phyloP scores from a whole-genome alignment of 352 stramenopile species.

The Pythium rishiriense region DNA sequence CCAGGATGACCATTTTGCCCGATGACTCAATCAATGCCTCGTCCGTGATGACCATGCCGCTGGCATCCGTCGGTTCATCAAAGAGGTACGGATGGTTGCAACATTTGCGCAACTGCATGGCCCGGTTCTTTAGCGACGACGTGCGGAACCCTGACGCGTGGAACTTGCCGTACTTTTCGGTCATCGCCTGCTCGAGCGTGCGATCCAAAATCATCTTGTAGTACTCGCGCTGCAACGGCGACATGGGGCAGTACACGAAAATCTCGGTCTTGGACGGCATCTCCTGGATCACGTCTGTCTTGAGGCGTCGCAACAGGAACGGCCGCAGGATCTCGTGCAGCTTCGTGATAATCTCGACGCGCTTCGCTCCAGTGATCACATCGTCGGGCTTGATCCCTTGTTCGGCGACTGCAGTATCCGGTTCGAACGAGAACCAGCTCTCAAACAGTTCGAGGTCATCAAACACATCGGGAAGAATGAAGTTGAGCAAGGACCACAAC shows the following conservation, averaged over 20 bases:
- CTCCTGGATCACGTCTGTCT: slow-evolving; percentile 91
- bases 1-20: slow-evolving; percentile 98
- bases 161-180: slow-evolving; percentile 74
- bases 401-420: slow-evolving; percentile 61
- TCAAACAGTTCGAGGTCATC: slow-evolving; percentile 98
- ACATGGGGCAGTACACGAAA: slow-evolving; percentile 97
- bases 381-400: slow-evolving; percentile 70
- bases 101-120: slow-evolving; percentile 85
- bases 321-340: slow-evolving; percentile 97
- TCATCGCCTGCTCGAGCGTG: slow-evolving; percentile 86
- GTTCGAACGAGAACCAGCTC: slow-evolving; percentile 98
- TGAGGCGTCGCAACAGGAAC: slow-evolving; percentile 96
- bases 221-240: slow-evolving; percentile 93
- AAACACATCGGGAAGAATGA: slow-evolving; percentile 98
- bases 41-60: slow-evolving; percentile 65
- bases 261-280: slow-evolving; percentile 98
- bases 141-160: slow-evolving; percentile 52
- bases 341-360: slow-evolving; percentile 94
- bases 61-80: slow-evolving; percentile 66
- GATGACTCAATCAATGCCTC: slow-evolving; percentile 91
- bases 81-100: slow-evolving; percentile 91
- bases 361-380: slow-evolving; percentile 92
- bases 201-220: slow-evolving; percentile 92
- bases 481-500: slow-evolving; percentile 98
- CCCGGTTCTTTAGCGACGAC: slow-evolving; percentile 65